Percentiles rank a stretch among this genome's conserved stretches.
Conservation (phyloP, 345 rosid genomes). For the Melaleuca alternifolia region DNA sequence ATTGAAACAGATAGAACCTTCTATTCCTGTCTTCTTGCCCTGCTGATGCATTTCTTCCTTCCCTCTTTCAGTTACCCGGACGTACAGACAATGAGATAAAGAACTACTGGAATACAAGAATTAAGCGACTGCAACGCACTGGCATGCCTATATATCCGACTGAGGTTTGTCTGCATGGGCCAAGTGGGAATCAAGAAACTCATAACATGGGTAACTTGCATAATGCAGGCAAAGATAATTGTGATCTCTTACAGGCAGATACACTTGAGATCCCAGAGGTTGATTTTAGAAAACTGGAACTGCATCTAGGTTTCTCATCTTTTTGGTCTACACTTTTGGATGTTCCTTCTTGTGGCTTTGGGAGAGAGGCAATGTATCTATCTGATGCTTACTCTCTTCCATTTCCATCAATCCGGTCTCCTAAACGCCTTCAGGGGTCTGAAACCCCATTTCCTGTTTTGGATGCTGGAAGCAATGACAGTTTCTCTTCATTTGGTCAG, state of each 20-base stretch:
- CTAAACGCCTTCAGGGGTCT: conserved; percentile 25
- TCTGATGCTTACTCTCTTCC: conserved; percentile 15
- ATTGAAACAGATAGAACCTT: background rate
- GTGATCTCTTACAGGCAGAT: conserved; percentile 21
- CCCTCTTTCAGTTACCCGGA: conserved; percentile 41
- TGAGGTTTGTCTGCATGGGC: conserved; percentile 25
- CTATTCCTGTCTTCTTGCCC: background rate
- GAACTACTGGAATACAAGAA: conserved; percentile 62
- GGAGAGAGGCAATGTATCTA: conserved; percentile 10
- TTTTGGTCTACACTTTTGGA: conserved; percentile 18
- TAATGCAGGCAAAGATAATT: conserved; percentile 16
- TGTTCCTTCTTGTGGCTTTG: conserved; percentile 17
- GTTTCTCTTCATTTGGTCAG: conserved; percentile 13
- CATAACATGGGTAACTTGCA: conserved; percentile 6
- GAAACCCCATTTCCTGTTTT: conserved; percentile 3
- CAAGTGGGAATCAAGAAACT: conserved; percentile 23
- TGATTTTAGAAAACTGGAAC: conserved; percentile 27
- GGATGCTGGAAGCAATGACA: conserved; percentile 7
- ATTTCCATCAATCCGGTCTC: conserved; percentile 16
- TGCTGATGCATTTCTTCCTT: background rate
- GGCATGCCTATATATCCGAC: conserved; percentile 59
- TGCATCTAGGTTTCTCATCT: conserved; percentile 14
- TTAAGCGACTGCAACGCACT: conserved; percentile 42
- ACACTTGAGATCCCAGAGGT: conserved; percentile 37
- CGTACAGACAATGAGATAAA: conserved; percentile 75